Evolutionary conservation across 176 grass and related monocot species (phyloP).

Genomic region (Rhipidocladum racemiflorum): DNA sequence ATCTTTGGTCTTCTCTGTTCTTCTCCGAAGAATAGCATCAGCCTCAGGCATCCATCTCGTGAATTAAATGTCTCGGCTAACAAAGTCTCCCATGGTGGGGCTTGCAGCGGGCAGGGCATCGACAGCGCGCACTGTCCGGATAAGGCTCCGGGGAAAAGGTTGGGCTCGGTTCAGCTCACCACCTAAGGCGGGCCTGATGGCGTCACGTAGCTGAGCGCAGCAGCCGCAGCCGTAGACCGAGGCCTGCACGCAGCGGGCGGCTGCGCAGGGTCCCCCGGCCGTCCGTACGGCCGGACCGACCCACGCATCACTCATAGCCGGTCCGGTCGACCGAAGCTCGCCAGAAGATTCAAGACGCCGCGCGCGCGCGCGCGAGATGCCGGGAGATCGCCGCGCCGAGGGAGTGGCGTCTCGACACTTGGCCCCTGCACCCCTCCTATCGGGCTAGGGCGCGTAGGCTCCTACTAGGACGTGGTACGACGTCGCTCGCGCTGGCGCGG

Average conservation of each 20-base stretch:
- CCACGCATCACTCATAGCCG: background rate
- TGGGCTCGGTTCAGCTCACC: slow-evolving; percentile 16
- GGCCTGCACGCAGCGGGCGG: background rate
- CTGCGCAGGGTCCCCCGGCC: background rate
- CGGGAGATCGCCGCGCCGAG: background rate
- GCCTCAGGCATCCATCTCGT: too few relatives aligned
- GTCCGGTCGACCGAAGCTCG: background rate
- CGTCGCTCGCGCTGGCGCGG: background rate
- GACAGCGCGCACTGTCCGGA: slow-evolving; percentile 26
- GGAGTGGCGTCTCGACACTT: slow-evolving; percentile 20
- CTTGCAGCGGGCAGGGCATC: slow-evolving; percentile 12
- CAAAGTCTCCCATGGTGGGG: slow-evolving; percentile 11
- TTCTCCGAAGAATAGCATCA: too few relatives aligned
- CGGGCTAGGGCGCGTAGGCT: background rate
- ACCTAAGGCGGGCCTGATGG: background rate
- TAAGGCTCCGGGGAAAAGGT: background rate
- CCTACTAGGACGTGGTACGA: background rate
- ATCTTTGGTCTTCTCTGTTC: too few relatives aligned
- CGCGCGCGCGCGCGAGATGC: background rate
- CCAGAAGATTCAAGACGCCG: background rate
- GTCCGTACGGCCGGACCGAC: background rate
- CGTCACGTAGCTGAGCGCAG: slow-evolving; percentile 24
- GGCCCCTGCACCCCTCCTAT: background rate
- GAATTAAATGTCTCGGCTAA: too few relatives aligned
- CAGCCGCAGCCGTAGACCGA: background rate